Evolutionary conservation across 768 basidiomycete species (phyloP).

Genomic region (Naganishia onofrii): DNA sequence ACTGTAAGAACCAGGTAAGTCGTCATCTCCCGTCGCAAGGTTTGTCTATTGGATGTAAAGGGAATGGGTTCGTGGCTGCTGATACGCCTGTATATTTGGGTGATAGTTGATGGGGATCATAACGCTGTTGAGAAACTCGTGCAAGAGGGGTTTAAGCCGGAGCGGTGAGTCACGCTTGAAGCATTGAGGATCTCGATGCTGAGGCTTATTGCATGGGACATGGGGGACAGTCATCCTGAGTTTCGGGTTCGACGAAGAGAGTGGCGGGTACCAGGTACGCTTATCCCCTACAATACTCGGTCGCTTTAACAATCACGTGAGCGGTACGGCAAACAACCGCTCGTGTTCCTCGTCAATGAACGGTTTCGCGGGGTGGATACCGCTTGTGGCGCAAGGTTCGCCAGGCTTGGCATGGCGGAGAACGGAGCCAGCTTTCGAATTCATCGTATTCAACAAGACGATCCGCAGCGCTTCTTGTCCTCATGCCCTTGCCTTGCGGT

Average conservation of each 20-base stretch:
- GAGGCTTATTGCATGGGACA: too few species aligned
- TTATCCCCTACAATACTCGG: not conserved
- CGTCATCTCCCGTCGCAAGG: slow-evolving; percentile 3
- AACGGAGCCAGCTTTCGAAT: slow-evolving; percentile 50
- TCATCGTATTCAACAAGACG: slow-evolving; percentile 38
- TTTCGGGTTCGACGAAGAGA: slow-evolving; percentile 71
- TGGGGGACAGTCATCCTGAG: slow-evolving; percentile 44
- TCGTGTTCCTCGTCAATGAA: too few species aligned
- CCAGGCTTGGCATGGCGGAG: slow-evolving; percentile 52
- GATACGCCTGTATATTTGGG: not conserved
- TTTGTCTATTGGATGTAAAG: too few species aligned
- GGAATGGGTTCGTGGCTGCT: not conserved
- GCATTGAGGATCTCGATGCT: too few species aligned
- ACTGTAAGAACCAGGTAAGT: slow-evolving; percentile 73
- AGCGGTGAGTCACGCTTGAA: slow-evolving; percentile 55
- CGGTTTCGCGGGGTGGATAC: slow-evolving; percentile 45
- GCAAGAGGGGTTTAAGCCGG: slow-evolving; percentile 64
- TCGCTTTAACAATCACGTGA: too few species aligned
- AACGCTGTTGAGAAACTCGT: slow-evolving; percentile 66
- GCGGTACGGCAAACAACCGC: too few species aligned
- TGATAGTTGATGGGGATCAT: slow-evolving; percentile 51
- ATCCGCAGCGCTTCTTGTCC: slow-evolving; percentile 5
- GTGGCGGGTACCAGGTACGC: slow-evolving; percentile 38
- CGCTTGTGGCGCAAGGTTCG: slow-evolving; percentile 45
- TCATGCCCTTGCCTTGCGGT: not conserved